These are phyloP conservation scores for Trichopus zeylanicus DNA, from an alignment of 116 monocot genomes.

Conservation along the genomic window DNA sequence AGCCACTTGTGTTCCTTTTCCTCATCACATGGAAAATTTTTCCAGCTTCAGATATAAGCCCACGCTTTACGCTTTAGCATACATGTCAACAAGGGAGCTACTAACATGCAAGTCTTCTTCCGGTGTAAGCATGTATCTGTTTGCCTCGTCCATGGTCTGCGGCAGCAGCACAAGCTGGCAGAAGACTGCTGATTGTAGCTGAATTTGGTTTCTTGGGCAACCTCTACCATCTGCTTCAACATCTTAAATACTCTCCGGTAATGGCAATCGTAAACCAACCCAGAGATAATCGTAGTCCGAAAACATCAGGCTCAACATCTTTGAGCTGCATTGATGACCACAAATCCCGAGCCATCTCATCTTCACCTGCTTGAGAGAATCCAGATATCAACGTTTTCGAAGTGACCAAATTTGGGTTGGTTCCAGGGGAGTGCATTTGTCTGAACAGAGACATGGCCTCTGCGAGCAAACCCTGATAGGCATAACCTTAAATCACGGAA, in stretches of 20 bases:
- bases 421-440: slow-evolving; percentile 18
- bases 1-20: slow-evolving; percentile 23
- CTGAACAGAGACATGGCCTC: slow-evolving; percentile 16
- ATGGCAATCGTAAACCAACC: slow-evolving; percentile 26
- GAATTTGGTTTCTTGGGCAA: slow-evolving; percentile 29
- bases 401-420: slow-evolving; percentile 25
- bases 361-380: slow-evolving; percentile 23
- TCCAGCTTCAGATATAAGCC: slow-evolving; percentile 31
- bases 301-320: slow-evolving; percentile 37
- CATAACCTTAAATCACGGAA: slow-evolving; percentile 37
- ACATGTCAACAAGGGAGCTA: slow-evolving; percentile 53
- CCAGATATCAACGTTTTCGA: slow-evolving; percentile 51
- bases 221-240: slow-evolving; percentile 31
- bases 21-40: slow-evolving; percentile 31
- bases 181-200: slow-evolving; percentile 35
- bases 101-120: slow-evolving; percentile 28
- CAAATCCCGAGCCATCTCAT: slow-evolving; percentile 18
- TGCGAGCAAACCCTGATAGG: slow-evolving; percentile 9
- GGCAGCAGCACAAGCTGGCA: no score
- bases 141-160: slow-evolving; percentile 25
- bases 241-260: slow-evolving; percentile 22
- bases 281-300: slow-evolving; percentile 41
- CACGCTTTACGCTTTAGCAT: slow-evolving; percentile 53
- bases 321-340: slow-evolving; percentile 12
- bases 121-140: slow-evolving; percentile 26